phyloP scores from a whole-genome alignment of 768 basidiomycete species.

The Exsudoporus frostii region DNA sequence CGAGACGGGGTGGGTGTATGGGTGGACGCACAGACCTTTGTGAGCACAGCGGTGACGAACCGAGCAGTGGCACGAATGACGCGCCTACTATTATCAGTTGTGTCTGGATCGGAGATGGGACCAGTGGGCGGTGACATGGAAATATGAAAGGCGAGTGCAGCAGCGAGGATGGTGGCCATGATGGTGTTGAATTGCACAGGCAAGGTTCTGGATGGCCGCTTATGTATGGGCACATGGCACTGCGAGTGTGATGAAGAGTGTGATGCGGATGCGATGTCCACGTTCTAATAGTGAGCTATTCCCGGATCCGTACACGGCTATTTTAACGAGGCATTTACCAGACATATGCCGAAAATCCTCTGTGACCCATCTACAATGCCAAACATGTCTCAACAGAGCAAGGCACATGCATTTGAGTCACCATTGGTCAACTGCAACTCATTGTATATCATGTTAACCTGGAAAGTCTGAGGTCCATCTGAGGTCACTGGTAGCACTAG shows the following conservation, averaged over 20 bases:
- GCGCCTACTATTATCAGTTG: conserved; percentile 31
- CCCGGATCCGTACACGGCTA: too few species aligned
- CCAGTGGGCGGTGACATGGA: conserved; percentile 42
- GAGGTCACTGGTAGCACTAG: too few species aligned
- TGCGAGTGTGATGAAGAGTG: background rate
- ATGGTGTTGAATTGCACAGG: background rate
- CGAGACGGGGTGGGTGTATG: background rate
- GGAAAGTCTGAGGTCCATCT: too few species aligned
- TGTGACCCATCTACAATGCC: too few species aligned
- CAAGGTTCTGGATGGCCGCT: background rate
- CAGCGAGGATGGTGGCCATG: conserved; percentile 30
- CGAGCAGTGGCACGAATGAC: conserved; percentile 7
- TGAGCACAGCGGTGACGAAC: conserved; percentile 1
- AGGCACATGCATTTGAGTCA: too few species aligned
- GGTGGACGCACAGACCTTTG: conserved; percentile 8
- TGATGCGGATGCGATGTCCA: background rate
- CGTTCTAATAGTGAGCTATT: too few species aligned
- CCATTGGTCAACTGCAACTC: too few species aligned
- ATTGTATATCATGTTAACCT: too few species aligned
- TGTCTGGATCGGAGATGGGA: background rate
- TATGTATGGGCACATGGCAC: background rate
- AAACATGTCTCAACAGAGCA: too few species aligned
- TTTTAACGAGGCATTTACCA: too few species aligned
- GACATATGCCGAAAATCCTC: too few species aligned
- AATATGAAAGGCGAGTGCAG: conserved; percentile 42